Evolutionary conservation across 768 basidiomycete genomes (phyloP).

Genomic region (Gelatoporia subvermispora): DNA sequence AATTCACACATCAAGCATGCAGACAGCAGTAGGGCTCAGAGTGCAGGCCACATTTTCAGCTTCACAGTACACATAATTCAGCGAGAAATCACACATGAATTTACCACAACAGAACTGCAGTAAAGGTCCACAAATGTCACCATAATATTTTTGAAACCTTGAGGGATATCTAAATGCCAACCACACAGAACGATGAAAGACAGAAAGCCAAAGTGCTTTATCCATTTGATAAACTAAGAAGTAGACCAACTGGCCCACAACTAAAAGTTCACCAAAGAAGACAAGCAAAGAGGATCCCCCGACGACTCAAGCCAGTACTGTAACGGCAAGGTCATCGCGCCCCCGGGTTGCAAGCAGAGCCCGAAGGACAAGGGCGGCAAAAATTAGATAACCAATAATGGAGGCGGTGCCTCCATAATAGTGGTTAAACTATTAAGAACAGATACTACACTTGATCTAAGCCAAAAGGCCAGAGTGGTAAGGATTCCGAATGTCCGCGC

Average conservation of each 20-base stretch:
- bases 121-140: no score
- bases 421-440: conserved; percentile 55
- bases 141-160: no score
- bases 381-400: conserved; percentile 32
- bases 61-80: no score
- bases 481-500: conserved; percentile 12
- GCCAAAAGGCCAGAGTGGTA: conserved; percentile 61
- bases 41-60: no score
- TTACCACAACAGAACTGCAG: no score
- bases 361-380: conserved; percentile 26
- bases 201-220: not conserved
- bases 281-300: conserved; percentile 18
- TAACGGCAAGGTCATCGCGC: conserved; percentile 28
- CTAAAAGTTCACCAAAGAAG: conserved; percentile 3
- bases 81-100: no score
- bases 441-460: conserved; percentile 80
- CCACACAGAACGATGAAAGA: no score
- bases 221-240: conserved; percentile 2
- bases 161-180: no score
- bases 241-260: not conserved
- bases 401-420: conserved; percentile 33
- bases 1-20: no score
- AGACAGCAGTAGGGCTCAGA: no score
- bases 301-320: conserved; percentile 29
- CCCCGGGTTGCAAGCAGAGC: conserved; percentile 27